These are phyloP conservation scores for Pleurotus eryngii DNA, from an alignment of 768 basidiomycete genomes.

Conservation along the genomic window DNA sequence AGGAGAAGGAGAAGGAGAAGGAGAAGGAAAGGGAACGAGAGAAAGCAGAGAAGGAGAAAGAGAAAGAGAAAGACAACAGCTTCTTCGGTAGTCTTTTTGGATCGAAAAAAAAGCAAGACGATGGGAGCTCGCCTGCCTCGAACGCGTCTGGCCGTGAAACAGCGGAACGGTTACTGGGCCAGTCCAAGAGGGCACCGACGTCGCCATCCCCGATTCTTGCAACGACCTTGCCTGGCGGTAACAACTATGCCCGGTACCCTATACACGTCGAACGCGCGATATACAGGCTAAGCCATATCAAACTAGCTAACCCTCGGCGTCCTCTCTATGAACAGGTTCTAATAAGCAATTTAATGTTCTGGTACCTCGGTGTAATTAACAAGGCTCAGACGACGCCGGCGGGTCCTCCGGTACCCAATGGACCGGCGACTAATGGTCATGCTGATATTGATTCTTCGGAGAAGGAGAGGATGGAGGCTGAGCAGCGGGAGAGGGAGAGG, in stretches of 20 bases:
- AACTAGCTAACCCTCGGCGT: conserved; percentile 93
- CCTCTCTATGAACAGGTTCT: conserved; percentile 96
- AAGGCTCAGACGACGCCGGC: conserved; percentile 64
- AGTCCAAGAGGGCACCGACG: conserved; percentile 66
- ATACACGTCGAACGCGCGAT: conserved; percentile 99
- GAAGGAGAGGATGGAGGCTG: conserved; percentile 36
- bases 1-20: conserved; percentile 12
- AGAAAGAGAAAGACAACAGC: conserved; percentile 72
- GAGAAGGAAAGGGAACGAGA: conserved; percentile 39
- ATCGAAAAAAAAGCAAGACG: conserved; percentile 83
- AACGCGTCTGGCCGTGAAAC: conserved; percentile 74
- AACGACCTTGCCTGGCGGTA: conserved; percentile 29
- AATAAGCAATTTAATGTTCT: conserved; percentile 96
- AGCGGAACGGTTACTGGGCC: conserved; percentile 82
- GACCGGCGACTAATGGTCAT: conserved; percentile 22
- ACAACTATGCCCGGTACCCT: conserved; percentile 78
- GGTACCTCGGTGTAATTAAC: conserved; percentile 98
- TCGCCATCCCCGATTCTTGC: conserved; percentile 43
- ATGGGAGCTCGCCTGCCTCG: conserved; percentile 33
- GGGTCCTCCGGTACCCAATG: conserved; percentile 28
- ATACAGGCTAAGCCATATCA: conserved; percentile 96
- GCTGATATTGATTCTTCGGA: conserved; percentile 25
- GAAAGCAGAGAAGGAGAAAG: conserved; percentile 57
- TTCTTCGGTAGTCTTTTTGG: conserved; percentile 95
- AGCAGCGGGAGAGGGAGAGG: conserved; percentile 35